Percentiles rank a stretch among this genome's conserved stretches.
Evolutionary conservation across 2,329 filamentous ascomycete genomes (phyloP).

Genomic region (Fusarium devonianum): DNA sequence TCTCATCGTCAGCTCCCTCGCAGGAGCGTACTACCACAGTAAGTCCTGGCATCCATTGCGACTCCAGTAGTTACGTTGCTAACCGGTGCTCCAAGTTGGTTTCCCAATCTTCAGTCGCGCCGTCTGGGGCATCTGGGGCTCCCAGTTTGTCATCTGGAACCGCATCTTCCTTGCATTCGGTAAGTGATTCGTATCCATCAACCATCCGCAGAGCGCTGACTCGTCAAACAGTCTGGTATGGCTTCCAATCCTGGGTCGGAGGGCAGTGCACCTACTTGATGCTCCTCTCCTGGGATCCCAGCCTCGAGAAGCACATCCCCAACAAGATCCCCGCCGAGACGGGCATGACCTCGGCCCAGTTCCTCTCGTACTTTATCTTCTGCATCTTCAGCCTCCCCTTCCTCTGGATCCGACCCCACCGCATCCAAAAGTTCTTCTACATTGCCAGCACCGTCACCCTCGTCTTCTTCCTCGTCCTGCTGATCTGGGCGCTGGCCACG

Average conservation of each 20-base stretch:
- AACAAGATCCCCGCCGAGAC: constrained; percentile 51
- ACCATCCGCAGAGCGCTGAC: neutral
- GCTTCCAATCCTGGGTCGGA: constrained; percentile 56
- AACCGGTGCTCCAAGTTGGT: constrained; percentile 39
- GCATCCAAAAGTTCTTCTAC: constrained; percentile 52
- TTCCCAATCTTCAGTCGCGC: constrained; percentile 51
- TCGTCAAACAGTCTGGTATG: constrained; percentile 42
- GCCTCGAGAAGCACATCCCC: constrained; percentile 51
- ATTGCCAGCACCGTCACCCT: constrained; percentile 50
- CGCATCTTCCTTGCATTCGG: constrained; percentile 52
- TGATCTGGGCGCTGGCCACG: constrained; percentile 55
- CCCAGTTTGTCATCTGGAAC: constrained; percentile 53
- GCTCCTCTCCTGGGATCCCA: constrained; percentile 54
- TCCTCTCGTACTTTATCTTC: constrained; percentile 55
- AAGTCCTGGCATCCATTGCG: constrained; percentile 18
- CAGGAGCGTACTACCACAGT: constrained; percentile 53
- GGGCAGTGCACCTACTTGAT: constrained; percentile 56
- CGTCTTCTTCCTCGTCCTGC: constrained; percentile 51
- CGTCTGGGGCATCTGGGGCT: constrained; percentile 53
- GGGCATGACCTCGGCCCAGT: constrained; percentile 54
- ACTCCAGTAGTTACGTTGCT: neutral
- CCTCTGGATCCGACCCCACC: constrained; percentile 54
- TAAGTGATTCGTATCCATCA: constrained; percentile 30
- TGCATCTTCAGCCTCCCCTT: constrained; percentile 52
- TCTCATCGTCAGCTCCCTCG: constrained; percentile 53